These are phyloP conservation scores for Lenwebbia sp. DNA, from an alignment of 345 rosid species.

Conservation along the genomic window DNA sequence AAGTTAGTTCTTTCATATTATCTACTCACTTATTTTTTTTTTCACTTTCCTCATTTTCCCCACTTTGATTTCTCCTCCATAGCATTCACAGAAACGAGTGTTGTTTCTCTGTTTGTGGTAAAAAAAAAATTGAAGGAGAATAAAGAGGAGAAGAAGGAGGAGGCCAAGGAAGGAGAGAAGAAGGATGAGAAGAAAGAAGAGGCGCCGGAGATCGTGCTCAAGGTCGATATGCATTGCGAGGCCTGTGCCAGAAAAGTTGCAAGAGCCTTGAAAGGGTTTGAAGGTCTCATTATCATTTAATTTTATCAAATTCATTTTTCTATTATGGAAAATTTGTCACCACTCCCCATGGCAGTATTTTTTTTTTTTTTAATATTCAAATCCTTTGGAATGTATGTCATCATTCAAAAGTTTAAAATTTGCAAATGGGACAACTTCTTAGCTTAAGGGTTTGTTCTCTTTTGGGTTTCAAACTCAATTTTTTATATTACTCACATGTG, in stretches of 20 bases:
- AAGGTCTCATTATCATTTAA: constrained; percentile 20
- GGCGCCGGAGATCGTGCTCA: constrained; percentile 50
- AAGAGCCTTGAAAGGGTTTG: constrained; percentile 46
- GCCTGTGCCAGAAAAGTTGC: constrained; percentile 73
- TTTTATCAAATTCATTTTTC: not conserved
- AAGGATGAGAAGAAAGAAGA: constrained; percentile 23
- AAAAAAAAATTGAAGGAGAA: not conserved
- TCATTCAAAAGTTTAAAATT: not conserved
- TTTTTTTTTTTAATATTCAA: not conserved
- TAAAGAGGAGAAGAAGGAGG: not conserved
- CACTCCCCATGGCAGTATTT: not conserved
- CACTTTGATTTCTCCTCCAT: not conserved
- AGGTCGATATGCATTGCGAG: constrained; percentile 76
- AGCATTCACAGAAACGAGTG: not conserved
- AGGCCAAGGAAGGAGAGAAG: constrained; percentile 7
- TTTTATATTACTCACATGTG: not conserved
- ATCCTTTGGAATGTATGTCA: not conserved
- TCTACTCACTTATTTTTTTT: not conserved
- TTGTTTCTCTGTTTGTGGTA: not conserved
- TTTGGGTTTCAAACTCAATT: not conserved
- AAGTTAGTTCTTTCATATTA: constrained; percentile 13
- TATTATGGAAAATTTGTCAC: not conserved
- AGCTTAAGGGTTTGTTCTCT: not conserved
- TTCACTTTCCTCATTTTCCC: not conserved
- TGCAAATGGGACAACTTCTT: not conserved